Evolutionary conservation across 371 early-diverging fungal genomes (phyloP), one percentile per base, ranked within the genome.

Genomic region (Parasitella parasitica): DNA sequence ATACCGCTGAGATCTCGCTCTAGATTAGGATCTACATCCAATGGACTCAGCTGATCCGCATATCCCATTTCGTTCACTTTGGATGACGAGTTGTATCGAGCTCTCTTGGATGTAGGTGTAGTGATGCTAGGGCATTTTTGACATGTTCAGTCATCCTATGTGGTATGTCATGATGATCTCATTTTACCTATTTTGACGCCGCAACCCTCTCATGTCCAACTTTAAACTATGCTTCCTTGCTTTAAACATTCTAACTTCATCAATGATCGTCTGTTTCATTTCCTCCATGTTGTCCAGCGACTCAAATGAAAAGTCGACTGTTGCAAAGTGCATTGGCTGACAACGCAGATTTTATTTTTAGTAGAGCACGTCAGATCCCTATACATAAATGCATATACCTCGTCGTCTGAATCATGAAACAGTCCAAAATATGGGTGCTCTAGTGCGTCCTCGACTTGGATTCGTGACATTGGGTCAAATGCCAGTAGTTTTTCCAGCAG

Each of bases 261-360:
- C 85, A n/a, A 92, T 90, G 72, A 97, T 95, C 86, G 93, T 62
- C n/a, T 62, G 30, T 28, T 89, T 91, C 89, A 97, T 94, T 11
- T 93, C 93, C 27, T 91, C 91, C 54, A 95, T 89, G 0, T 85
- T 77, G 48, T 94, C 92, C 16, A 91, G 82, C 16, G 83, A 75
- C 72, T 97, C 98, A 73, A 97, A 97, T 1, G 93, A 89, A 77
- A 97, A 96, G 71, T 96, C 96, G 80, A 96, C 96, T 11, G 77
- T 56, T 30, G 80, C 78, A 7, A 81, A 80, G 69, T 91, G 90
- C 15, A 78, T 67, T 5, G 91, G 89, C 80, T 91, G 92, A n/a
- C n/a, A n/a, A n/a, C n/a, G n/a, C n/a, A n/a, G n/a, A n/a, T n/a
- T n/a, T n/a, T n/a, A n/a, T n/a, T n/a, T n/a, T n/a, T n/a, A n/a